Conservation (phyloP, 2,329 filamentous ascomycete species). For the Herpomyces periplanetae region DNA sequence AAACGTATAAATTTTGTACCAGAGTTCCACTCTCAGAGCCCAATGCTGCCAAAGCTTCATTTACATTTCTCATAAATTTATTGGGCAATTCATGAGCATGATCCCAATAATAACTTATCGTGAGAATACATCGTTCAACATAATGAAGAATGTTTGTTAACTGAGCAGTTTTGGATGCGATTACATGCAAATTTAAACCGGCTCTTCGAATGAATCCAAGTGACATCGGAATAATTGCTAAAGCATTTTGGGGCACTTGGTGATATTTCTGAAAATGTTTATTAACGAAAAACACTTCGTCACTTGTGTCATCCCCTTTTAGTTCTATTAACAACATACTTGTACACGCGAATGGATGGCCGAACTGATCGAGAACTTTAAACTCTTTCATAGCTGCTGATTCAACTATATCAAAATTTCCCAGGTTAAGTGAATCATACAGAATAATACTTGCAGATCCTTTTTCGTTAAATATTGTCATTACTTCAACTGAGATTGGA, state of each 20-base stretch:
- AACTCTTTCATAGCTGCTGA: slow-evolving; percentile 10
- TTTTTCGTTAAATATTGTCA: slow-evolving; percentile 29
- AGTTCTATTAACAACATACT: slow-evolving; percentile 24
- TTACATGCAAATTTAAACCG: slow-evolving; percentile 37
- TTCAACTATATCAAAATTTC: slow-evolving; percentile 16
- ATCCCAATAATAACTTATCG: slow-evolving; percentile 57
- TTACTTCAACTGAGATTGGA: slow-evolving; percentile 34
- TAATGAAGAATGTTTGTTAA: slow-evolving; percentile 59
- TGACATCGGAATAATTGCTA: slow-evolving; percentile 22
- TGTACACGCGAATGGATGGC: slow-evolving; percentile 30
- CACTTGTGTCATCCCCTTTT: slow-evolving; percentile 8
- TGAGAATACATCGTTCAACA: slow-evolving; percentile 30
- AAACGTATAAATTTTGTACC: slow-evolving; percentile 37
- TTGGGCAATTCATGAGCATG: slow-evolving; percentile 36
- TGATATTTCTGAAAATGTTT: too few relatives aligned
- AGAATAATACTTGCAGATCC: slow-evolving; percentile 37
- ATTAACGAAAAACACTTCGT: too few relatives aligned
- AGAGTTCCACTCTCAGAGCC: slow-evolving; percentile 23
- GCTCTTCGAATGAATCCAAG: slow-evolving; percentile 42
- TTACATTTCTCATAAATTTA: slow-evolving; percentile 35
- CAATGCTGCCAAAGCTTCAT: slow-evolving; percentile 30
- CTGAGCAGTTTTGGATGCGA: slow-evolving; percentile 54
- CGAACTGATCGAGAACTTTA: slow-evolving; percentile 18
- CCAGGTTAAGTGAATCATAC: slow-evolving; percentile 49
- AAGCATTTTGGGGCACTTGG: slow-evolving; percentile 12